phyloP scores from a whole-genome alignment of 257 asterid genomes.

The Penstemon davidsonii region DNA sequence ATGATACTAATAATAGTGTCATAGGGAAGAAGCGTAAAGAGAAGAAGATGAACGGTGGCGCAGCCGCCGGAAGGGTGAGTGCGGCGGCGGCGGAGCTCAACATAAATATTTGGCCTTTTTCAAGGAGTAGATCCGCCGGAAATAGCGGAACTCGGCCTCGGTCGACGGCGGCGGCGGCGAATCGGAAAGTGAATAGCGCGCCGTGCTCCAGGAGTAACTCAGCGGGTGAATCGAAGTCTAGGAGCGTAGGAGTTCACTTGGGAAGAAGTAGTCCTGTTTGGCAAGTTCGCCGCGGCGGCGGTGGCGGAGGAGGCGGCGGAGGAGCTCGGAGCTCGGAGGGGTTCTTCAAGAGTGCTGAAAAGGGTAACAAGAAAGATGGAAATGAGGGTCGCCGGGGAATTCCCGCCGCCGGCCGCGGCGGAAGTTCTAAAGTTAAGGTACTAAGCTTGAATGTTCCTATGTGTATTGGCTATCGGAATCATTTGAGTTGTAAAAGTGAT shows the following conservation, averaged over 20 bases:
- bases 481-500: constrained; percentile 61
- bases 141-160: constrained; percentile 69
- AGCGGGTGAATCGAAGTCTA: constrained; percentile 77
- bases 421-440: constrained; percentile 32
- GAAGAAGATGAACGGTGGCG: constrained; percentile 39
- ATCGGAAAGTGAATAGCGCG: constrained; percentile 86
- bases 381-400: constrained; percentile 50
- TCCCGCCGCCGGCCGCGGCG: constrained; percentile 25
- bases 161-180: constrained; percentile 35
- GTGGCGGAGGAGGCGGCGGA: constrained; percentile 26
- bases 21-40: constrained; percentile 49
- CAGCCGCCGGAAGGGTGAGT: constrained; percentile 12
- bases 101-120: constrained; percentile 89
- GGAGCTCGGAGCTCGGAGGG: constrained; percentile 36
- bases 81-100: constrained; percentile 68
- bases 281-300: constrained; percentile 65
- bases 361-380: constrained; percentile 33
- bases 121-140: constrained; percentile 95
- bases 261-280: constrained; percentile 73
- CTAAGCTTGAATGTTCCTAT: constrained; percentile 72
- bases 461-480: constrained; percentile 78
- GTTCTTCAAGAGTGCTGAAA: constrained; percentile 34
- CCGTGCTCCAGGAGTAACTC: constrained; percentile 99
- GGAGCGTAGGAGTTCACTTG: neutral
- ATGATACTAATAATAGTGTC: neutral